A percentile compares a stretch with the other conserved stretches of the same genome.
Evolutionary conservation across 2,329 filamentous ascomycete species (phyloP).

Genomic region (Decorospora gaudefroyi): DNA sequence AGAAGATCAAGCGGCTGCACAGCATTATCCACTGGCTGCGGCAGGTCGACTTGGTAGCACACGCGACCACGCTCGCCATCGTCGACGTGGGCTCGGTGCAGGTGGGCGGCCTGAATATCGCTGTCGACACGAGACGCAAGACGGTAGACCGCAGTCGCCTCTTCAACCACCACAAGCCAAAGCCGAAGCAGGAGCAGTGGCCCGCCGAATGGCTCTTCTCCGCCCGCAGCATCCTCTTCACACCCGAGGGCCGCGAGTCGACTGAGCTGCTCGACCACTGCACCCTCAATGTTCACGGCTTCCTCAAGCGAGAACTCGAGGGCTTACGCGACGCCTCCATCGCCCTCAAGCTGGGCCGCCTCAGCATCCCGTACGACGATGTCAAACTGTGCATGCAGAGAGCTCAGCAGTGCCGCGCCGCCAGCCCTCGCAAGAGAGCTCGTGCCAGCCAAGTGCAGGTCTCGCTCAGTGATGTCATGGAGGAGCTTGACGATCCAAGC

Average conservation of each 20-base stretch:
- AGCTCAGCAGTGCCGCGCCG: conserved; percentile 54
- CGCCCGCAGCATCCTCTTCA: conserved; percentile 84
- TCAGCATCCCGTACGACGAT: conserved; percentile 91
- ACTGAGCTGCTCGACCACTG: conserved; percentile 87
- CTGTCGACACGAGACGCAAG: conserved; percentile 88
- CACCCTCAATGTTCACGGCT: conserved; percentile 87
- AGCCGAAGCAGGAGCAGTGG: conserved; percentile 61
- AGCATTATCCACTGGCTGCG: conserved; percentile 85
- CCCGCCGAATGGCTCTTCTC: conserved; percentile 95
- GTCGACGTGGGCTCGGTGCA: conserved; percentile 83
- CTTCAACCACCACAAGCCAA: conserved; percentile 68
- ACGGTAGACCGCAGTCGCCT: conserved; percentile 88
- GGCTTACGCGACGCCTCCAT: conserved; percentile 89
- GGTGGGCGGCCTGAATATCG: conserved; percentile 79
- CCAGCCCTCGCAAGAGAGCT: conserved; percentile 21
- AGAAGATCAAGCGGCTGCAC: conserved; percentile 83
- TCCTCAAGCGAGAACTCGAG: conserved; percentile 81
- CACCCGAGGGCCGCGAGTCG: conserved; percentile 79
- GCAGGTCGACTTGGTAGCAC: conserved; percentile 85
- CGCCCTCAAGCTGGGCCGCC: conserved; percentile 83
- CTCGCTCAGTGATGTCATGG: conserved; percentile 72
- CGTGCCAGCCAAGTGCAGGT: conserved; percentile 56
- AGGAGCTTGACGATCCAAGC: conserved; percentile 72
- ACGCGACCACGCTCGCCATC: conserved; percentile 75
- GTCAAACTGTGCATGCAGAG: conserved; percentile 66